Evolutionary conservation across 768 basidiomycete species (phyloP), one percentile per base, ranked within the genome.

Genomic region (Boletus rubroflammeus): DNA sequence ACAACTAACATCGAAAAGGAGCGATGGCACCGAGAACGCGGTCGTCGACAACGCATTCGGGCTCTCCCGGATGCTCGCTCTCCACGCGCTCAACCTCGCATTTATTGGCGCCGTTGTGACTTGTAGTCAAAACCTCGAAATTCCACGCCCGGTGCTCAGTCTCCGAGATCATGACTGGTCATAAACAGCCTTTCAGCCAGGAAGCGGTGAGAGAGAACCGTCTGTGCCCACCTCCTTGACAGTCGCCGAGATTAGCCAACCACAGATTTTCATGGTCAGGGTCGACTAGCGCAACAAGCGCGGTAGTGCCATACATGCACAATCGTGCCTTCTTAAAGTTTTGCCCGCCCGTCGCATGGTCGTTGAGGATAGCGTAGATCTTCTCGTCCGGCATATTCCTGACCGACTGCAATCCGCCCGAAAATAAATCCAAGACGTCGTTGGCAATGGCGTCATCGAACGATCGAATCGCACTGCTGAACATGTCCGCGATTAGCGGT

Each of bases 171-270:
- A 84, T 74, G 38, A 78, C 87, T 78, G 40, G 31, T 26, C 40
- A 28, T 67, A 62, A n/a, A 54, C 65, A 61, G 61, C 45, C 14
- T 6, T 17, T 48, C 48, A 55, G 54, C 49, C 40, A 54, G 42
- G 34, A 3, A 46, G 14, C 19, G 21, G 44, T 32, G 14, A 15
- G 47, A 59, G 50, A 34, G 34, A 46, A 51, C 6, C 1, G 2
- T 15, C 23, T 15, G 41, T 25, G 73, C 84, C 58, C 58, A 88
- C 88, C 76, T 56, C 86, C 86, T 76, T 87, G 84, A 67, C 86
- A 90, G 64, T 91, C 89, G 14, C 89, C 89, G 26, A 91, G 75
- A 63, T 90, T 90, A 6, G 88, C 88, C 44, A 90, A 72, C 89
- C 89, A 91, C 21, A 90, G 72, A 57, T 88, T 81, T 62, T 79